Evolutionary conservation across 202 grass and related monocot genomes (phyloP).

Genomic region (Eragrostis tef): DNA sequence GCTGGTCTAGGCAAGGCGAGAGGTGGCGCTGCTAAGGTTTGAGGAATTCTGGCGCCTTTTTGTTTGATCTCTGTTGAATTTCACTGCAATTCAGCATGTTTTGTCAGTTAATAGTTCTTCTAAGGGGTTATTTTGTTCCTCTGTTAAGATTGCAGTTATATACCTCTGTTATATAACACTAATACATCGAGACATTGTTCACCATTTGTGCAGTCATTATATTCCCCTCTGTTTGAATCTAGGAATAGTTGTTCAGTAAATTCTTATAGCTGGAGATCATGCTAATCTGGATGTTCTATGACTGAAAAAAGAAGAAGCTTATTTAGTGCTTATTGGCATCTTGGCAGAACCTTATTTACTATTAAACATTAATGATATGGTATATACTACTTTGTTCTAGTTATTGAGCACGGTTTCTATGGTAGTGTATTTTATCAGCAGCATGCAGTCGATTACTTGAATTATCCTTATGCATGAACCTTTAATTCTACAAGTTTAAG

Average conservation of each 20-base stretch:
- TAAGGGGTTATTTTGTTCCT: slow-evolving; percentile 6
- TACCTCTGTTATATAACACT: slow-evolving; percentile 6
- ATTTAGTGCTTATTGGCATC: neutral
- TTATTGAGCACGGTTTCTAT: slow-evolving; percentile 17
- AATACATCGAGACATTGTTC: slow-evolving; percentile 1
- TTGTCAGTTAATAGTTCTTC: slow-evolving; percentile 6
- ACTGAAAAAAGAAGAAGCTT: neutral
- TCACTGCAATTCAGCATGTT: neutral
- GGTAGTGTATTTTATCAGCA: neutral
- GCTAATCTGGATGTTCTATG: neutral
- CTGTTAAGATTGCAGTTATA: slow-evolving; percentile 30
- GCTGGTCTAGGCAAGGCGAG: slow-evolving; percentile 57
- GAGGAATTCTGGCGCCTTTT: slow-evolving; percentile 26
- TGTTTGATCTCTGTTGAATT: slow-evolving; percentile 17
- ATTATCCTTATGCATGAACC: slow-evolving; percentile 20
- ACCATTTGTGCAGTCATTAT: slow-evolving; percentile 8
- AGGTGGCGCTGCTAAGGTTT: slow-evolving; percentile 59
- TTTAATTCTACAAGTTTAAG: slow-evolving; percentile 4
- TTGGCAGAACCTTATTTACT: neutral
- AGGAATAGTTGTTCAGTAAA: slow-evolving; percentile 17
- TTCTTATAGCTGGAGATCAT: neutral
- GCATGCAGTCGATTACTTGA: neutral
- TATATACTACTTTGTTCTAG: neutral
- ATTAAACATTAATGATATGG: neutral
- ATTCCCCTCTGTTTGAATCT: neutral